phyloP scores from a whole-genome alignment of 305 asterid species.

The Withania somnifera region DNA sequence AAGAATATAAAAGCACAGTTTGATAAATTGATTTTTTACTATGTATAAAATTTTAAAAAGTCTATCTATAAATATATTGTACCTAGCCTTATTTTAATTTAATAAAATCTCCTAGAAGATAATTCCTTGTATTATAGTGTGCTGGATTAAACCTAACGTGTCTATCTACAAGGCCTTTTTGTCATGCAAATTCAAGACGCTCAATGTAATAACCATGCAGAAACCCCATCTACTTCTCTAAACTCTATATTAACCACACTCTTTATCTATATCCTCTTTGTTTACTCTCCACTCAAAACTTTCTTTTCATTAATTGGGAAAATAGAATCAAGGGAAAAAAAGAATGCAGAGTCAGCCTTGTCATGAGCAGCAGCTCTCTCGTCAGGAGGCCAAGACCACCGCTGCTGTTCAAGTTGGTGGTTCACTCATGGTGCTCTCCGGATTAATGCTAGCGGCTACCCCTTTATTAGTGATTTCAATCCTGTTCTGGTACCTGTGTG shows the following conservation, averaged over 20 bases:
- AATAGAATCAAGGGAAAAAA: not conserved
- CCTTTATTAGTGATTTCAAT: slow-evolving; percentile 71
- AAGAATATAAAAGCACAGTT: no score
- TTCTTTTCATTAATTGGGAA: not conserved
- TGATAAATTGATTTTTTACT: no score
- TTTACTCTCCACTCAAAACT: not conserved
- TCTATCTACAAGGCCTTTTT: not conserved
- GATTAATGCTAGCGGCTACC: slow-evolving; percentile 61
- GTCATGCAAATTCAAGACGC: not conserved
- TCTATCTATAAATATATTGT: not conserved
- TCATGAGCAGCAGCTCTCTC: slow-evolving; percentile 39
- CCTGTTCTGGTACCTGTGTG: slow-evolving; percentile 76
- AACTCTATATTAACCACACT: not conserved
- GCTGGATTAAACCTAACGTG: not conserved
- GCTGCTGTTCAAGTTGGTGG: slow-evolving; percentile 85
- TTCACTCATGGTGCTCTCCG: slow-evolving; percentile 70
- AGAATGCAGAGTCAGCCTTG: slow-evolving; percentile 25
- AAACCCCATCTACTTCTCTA: not conserved
- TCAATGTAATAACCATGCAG: not conserved
- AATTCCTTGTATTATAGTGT: not conserved
- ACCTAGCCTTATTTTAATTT: not conserved
- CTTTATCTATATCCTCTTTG: not conserved
- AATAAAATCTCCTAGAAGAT: not conserved
- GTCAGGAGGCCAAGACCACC: slow-evolving; percentile 66
- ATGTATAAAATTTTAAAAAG: no score